Evolutionary conservation across 805 yeast species (phyloP).

Genomic region (Suhomyces sp.): DNA sequence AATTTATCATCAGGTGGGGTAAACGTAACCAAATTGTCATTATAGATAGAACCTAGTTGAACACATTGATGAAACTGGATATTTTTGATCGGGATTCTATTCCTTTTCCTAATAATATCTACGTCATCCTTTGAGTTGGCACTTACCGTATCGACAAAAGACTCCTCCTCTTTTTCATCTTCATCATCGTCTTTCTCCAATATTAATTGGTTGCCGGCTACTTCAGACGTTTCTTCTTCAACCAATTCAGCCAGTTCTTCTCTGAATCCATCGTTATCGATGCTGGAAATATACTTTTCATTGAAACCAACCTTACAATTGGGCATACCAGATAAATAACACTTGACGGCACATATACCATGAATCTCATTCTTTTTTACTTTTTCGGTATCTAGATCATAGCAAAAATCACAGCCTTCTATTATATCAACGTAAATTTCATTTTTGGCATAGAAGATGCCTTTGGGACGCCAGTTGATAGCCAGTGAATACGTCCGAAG

Average conservation of each 20-base stretch:
- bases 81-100: slow-evolving; percentile 32
- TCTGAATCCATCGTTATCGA: slow-evolving; percentile 20
- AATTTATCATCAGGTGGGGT: slow-evolving; percentile 75
- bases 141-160: neutral
- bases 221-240: slow-evolving; percentile 3
- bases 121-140: neutral
- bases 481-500: slow-evolving; percentile 71
- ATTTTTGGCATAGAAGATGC: slow-evolving; percentile 43
- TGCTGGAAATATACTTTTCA: slow-evolving; percentile 35
- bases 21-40: slow-evolving; percentile 65
- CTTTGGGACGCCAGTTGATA: slow-evolving; percentile 45
- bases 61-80: slow-evolving; percentile 64
- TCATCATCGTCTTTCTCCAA: slow-evolving; percentile 5
- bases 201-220: slow-evolving; percentile 12
- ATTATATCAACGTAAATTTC: slow-evolving; percentile 42
- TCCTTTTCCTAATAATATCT: neutral
- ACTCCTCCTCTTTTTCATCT: slow-evolving; percentile 11
- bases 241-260: neutral
- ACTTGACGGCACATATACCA: slow-evolving; percentile 35
- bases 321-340: slow-evolving; percentile 46
- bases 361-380: slow-evolving; percentile 32
- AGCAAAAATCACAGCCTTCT: slow-evolving; percentile 37
- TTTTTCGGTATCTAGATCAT: slow-evolving; percentile 26
- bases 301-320: slow-evolving; percentile 40
- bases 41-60: slow-evolving; percentile 65